Conservation (phyloP, 148 eudicot genomes). For the Chenopodium suecicum region DNA sequence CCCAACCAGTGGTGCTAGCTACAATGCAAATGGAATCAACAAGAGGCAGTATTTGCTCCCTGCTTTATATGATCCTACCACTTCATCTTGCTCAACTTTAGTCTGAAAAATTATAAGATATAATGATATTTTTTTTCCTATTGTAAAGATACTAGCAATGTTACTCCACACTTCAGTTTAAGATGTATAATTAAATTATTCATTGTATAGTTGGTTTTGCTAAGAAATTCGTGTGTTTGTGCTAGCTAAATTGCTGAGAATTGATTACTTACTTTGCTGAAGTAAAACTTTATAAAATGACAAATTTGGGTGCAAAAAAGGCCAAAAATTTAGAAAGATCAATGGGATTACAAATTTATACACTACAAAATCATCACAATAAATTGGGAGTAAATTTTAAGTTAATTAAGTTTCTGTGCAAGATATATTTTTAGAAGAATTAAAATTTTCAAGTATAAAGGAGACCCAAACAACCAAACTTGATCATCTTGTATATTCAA, state of each 20-base stretch:
- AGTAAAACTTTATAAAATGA: no score
- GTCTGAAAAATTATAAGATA: constrained; percentile 6
- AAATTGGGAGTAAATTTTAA: no score
- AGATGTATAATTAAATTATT: not conserved
- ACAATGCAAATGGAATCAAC: constrained; percentile 51
- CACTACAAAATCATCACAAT: no score
- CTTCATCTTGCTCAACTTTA: constrained; percentile 43
- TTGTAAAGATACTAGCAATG: not conserved
- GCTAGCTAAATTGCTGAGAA: not conserved
- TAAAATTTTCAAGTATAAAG: no score
- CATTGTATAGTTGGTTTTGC: not conserved
- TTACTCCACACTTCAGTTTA: not conserved
- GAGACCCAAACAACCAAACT: no score
- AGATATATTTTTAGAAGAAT: no score
- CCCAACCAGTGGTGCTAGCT: constrained; percentile 42
- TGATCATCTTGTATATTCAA: no score
- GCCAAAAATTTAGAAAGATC: no score
- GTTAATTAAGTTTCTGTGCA: no score
- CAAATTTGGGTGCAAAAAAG: not conserved
- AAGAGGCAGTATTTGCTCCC: constrained; percentile 53
- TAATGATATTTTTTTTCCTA: not conserved
- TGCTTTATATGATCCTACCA: constrained; percentile 46
- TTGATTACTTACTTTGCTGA: no score
- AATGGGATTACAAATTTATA: no score
- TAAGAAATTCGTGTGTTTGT: not conserved